These are phyloP conservation scores for Nicotiana knightiana DNA, from an alignment of 257 asterid species.

Conservation along the genomic window DNA sequence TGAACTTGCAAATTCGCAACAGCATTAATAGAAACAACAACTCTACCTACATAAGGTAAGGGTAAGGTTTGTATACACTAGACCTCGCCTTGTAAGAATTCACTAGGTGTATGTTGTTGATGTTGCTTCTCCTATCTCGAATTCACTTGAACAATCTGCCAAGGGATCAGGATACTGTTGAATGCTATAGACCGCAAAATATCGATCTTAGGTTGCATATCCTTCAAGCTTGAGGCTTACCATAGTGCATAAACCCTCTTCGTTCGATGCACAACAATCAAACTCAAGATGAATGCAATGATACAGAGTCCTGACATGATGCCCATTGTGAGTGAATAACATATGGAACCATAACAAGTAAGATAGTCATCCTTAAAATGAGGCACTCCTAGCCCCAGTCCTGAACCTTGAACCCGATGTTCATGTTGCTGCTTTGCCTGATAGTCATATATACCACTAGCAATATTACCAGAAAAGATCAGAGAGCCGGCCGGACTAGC, in stretches of 20 bases:
- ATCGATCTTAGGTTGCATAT: background rate
- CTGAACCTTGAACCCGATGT: background rate
- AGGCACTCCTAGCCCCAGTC: background rate
- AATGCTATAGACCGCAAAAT: background rate
- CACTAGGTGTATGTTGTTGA: too few species aligned
- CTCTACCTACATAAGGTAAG: too few species aligned
- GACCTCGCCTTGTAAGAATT: too few species aligned
- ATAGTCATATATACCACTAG: conserved; percentile 73
- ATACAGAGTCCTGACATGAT: conserved; percentile 40
- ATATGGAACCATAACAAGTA: conserved; percentile 30
- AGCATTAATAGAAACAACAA: too few species aligned
- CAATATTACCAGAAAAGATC: conserved; percentile 69
- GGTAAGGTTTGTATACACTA: too few species aligned
- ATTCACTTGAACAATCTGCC: background rate
- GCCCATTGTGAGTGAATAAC: conserved; percentile 35
- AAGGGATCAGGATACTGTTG: background rate
- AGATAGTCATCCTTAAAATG: conserved; percentile 18
- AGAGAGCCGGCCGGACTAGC: conserved; percentile 87
- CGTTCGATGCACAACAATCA: conserved; percentile 38
- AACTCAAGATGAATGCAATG: conserved; percentile 29
- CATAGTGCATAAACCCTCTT: conserved; percentile 31
- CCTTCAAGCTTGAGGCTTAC: conserved; percentile 17
- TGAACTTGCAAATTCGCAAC: too few species aligned
- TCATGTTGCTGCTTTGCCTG: conserved; percentile 68
- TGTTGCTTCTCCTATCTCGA: background rate